Conservation (phyloP, 768 basidiomycete genomes). For the Termitomyces sp. region DNA sequence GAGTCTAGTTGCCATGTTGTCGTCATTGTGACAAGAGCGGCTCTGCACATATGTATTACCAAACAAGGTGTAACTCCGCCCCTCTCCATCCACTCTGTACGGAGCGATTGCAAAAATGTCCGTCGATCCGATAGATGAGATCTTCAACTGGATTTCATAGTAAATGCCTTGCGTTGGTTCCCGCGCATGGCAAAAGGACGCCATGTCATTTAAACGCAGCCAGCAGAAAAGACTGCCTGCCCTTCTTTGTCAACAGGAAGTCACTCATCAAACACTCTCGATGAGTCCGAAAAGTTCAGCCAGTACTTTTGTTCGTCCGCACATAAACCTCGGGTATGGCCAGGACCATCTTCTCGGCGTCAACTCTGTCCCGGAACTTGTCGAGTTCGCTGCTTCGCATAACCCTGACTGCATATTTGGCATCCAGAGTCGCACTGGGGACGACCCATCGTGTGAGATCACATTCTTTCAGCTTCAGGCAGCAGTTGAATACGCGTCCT, state of each 20-base stretch:
- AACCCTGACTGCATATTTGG: conserved; percentile 32
- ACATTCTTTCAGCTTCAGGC: conserved; percentile 28
- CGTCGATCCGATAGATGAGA: background rate
- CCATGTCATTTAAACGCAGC: conserved; percentile 13
- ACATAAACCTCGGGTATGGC: conserved; percentile 28
- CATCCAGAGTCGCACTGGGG: conserved; percentile 23
- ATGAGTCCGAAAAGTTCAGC: conserved; percentile 18
- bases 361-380: conserved; percentile 30
- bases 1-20: background rate
- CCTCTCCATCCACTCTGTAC: background rate
- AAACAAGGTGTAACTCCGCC: background rate
- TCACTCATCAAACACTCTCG: background rate
- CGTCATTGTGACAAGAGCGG: background rate
- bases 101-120: background rate
- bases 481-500: conserved; percentile 27
- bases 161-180: background rate
- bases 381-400: conserved; percentile 28
- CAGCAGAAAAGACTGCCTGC: background rate
- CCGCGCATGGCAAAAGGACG: background rate
- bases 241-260: background rate
- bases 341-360: conserved; percentile 23
- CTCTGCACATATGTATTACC: background rate
- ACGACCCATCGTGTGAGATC: conserved; percentile 23
- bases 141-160: background rate
- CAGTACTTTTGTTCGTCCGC: conserved; percentile 30